Evolutionary conservation across 805 yeast species (phyloP), one percentile per base, ranked within the genome.

Genomic region (Metahyphopichia silvanorum): DNA sequence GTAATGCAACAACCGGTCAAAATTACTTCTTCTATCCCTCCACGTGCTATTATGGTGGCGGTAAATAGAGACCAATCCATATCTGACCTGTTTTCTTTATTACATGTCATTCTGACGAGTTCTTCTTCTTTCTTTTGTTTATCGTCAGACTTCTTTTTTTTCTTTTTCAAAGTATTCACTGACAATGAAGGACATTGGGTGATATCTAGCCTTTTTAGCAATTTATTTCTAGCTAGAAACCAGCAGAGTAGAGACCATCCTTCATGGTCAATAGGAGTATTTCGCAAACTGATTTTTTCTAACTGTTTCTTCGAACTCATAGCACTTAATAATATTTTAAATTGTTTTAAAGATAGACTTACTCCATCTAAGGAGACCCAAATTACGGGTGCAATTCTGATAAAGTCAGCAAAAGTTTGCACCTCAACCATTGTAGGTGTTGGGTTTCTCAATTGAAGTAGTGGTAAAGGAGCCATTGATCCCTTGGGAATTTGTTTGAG

Each of bases 351-450:
- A 1, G 89, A 74, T 33, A 91, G 58, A 5, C 74, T 60, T 13
- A 85, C 88, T 24, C 93, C 91, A 59, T 89, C 97, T 35, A 91
- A 69, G 0, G 84, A 71, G 4, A 91, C 60, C 39, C 82, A 77
- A 28, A 79, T 74, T 20, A 89, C 74, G 0, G 96, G 96, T 0
- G 91, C 93, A 36, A 88, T 80, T 25, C 95, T 65, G 26, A 88
- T 67, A 47, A 89, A 91, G 57, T 89, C 98, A 9, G 94, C 77
- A 56, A 91, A 86, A 3, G 96, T 80, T 39, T 86, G 75, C 16
- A 89, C 74, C 60, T 89, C 98, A 42, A 91, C 80, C 64, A 86
- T 63, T 0, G 96, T 85, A 2, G 98, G 98, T 32, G 77, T 69
- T n/a, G 96, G 94, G 50, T 89, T 89, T 47, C 85, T 64, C 37